Conservation (phyloP, 352 stramenopile genomes). For the Peronospora destructor region DNA sequence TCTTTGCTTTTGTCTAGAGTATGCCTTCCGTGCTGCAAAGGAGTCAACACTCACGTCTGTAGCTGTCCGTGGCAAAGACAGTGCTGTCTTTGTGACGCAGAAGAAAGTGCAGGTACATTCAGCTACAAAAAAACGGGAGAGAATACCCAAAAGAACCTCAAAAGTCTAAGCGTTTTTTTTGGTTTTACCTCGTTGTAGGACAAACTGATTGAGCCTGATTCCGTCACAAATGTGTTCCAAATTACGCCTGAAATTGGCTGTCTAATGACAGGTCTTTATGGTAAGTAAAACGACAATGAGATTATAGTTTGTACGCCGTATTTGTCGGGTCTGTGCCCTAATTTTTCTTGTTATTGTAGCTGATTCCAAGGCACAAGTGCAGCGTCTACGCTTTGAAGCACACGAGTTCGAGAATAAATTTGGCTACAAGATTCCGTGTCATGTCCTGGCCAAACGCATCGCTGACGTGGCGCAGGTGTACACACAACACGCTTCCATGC, state of each 20-base stretch:
- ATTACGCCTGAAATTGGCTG: slow-evolving; percentile 93
- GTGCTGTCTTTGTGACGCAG: slow-evolving; percentile 94
- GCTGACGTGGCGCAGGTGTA: slow-evolving; percentile 96
- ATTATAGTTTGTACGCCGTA: not conserved
- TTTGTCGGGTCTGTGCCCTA: not conserved
- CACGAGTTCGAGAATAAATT: slow-evolving; percentile 96
- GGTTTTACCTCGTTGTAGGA: slow-evolving; percentile 52
- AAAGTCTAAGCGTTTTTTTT: not conserved
- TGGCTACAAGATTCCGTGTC: slow-evolving; percentile 93
- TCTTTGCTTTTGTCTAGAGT: slow-evolving; percentile 94
- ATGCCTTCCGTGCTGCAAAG: slow-evolving; percentile 97
- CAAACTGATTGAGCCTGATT: slow-evolving; percentile 92
- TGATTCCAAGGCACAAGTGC: slow-evolving; percentile 89
- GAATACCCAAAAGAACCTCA: too few species aligned
- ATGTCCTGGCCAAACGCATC: slow-evolving; percentile 94
- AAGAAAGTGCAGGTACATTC: slow-evolving; percentile 89
- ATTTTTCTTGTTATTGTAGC: slow-evolving; percentile 30
- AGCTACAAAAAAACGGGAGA: not conserved
- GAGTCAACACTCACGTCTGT: slow-evolving; percentile 93
- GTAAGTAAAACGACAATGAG: slow-evolving; percentile 22
- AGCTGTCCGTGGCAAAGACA: slow-evolving; percentile 91
- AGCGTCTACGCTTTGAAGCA: slow-evolving; percentile 94
- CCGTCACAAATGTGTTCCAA: slow-evolving; percentile 94
- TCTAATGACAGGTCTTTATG: slow-evolving; percentile 91
- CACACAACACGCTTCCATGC: slow-evolving; percentile 92